Evolutionary conservation across 139 green algal genomes (phyloP).

Genomic region (Closterium sp.): DNA sequence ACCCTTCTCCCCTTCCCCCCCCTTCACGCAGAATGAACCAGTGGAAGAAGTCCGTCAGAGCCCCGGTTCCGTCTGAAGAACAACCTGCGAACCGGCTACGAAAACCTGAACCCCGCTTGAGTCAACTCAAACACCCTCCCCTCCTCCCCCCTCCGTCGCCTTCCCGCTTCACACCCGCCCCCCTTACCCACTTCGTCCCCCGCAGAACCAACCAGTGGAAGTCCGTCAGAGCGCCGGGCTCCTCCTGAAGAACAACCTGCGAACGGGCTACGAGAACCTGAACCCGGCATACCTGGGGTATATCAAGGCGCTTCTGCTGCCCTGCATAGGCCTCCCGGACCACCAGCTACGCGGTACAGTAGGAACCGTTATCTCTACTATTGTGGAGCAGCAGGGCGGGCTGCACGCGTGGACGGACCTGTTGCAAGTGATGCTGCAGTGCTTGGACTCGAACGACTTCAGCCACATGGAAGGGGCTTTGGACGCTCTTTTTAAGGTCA

Average conservation of each 20-base stretch:
- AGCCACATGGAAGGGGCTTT: conserved; percentile 78
- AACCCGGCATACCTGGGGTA: conserved; percentile 63
- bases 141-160: conserved; percentile 68
- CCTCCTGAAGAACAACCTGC: conserved; percentile 95
- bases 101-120: too few relatives aligned
- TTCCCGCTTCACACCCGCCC: background rate
- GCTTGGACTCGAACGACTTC: conserved; percentile 27
- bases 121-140: too few relatives aligned
- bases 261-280: conserved; percentile 62
- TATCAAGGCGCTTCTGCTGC: conserved; percentile 80
- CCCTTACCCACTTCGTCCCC: background rate
- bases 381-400: too few relatives aligned
- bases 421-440: too few relatives aligned
- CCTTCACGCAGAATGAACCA: too few relatives aligned
- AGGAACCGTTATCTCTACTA: conserved; percentile 61
- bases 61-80: too few relatives aligned
- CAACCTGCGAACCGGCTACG: too few relatives aligned
- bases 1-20: background rate
- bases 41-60: too few relatives aligned
- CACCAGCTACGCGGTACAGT: conserved; percentile 76
- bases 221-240: conserved; percentile 88
- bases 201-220: conserved; percentile 52
- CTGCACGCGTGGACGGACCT: conserved; percentile 61
- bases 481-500: conserved; percentile 85
- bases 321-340: conserved; percentile 61